Conservation (phyloP, 129 eudicot species). For the Flaveria linearis region DNA sequence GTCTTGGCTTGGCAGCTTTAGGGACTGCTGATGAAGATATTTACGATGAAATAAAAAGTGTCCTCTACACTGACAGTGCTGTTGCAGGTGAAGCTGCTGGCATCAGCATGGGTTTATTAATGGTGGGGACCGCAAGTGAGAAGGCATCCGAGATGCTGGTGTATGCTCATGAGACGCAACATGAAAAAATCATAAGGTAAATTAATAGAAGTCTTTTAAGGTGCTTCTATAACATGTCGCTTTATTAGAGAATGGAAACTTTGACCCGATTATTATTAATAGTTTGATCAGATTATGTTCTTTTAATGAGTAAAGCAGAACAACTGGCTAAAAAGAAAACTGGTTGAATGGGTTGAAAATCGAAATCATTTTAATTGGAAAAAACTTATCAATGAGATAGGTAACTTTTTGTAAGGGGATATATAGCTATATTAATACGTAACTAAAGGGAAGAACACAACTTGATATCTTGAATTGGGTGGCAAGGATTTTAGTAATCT, state of each 20-base stretch:
- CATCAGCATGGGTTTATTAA: constrained; percentile 83
- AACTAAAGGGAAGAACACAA: background rate
- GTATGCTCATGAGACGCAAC: constrained; percentile 96
- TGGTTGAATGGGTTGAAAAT: background rate
- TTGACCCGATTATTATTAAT: background rate
- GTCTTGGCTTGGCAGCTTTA: constrained; percentile 90
- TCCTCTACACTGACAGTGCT: constrained; percentile 91
- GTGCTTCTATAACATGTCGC: background rate
- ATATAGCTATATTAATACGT: background rate
- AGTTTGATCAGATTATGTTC: background rate
- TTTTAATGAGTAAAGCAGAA: background rate
- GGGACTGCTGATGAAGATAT: constrained; percentile 98
- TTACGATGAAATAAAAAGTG: constrained; percentile 78
- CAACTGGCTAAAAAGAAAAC: background rate
- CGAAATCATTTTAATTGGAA: background rate
- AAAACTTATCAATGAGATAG: background rate
- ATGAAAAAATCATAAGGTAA: constrained; percentile 92
- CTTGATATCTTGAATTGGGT: background rate
- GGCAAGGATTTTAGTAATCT: background rate
- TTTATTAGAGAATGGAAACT: background rate
- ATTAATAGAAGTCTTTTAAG: background rate
- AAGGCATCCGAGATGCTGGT: constrained; percentile 95
- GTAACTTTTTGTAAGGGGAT: background rate
- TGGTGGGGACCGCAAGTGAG: constrained; percentile 98
- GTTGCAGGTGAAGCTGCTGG: constrained; percentile 99